A percentile compares a stretch with the other conserved stretches of the same genome.
Evolutionary conservation across 768 basidiomycete species (phyloP).

Genomic region (Mrakia frigida): DNA sequence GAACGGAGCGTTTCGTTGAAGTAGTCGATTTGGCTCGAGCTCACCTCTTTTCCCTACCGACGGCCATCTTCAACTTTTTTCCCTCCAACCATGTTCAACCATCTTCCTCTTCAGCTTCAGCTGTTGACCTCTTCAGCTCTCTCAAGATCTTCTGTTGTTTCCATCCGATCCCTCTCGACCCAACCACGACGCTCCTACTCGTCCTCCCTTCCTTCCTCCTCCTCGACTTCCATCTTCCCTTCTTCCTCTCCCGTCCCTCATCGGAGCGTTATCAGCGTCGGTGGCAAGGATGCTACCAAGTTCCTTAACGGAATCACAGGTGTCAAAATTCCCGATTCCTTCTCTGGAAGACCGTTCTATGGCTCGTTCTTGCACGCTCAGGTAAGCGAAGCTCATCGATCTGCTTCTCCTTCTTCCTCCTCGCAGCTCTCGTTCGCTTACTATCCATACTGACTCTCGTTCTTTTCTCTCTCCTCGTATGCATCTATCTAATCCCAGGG

Average conservation of each 20-base stretch:
- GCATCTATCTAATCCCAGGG: too few relatives aligned
- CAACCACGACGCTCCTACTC: not conserved
- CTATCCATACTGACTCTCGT: not conserved
- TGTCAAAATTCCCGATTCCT: conserved; percentile 48
- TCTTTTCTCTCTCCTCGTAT: conserved; percentile 13
- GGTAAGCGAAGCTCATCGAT: conserved; percentile 47
- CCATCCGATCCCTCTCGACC: not conserved
- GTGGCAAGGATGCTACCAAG: conserved; percentile 70
- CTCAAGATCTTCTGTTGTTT: not conserved
- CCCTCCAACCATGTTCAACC: not conserved
- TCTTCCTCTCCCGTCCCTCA: conserved; percentile 57
- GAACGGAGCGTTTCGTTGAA: too few relatives aligned
- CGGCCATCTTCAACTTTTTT: not conserved
- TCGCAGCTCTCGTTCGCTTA: not conserved
- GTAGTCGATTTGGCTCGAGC: too few relatives aligned
- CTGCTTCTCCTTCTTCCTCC: not conserved
- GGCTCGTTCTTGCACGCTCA: conserved; percentile 74
- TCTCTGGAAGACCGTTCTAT: conserved; percentile 53
- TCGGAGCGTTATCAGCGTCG: conserved; percentile 65
- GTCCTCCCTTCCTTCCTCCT: not conserved
- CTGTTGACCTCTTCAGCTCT: not conserved
- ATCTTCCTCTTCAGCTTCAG: not conserved
- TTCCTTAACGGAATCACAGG: conserved; percentile 77
- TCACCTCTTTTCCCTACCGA: not conserved
- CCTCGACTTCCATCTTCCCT: conserved; percentile 11